Percentiles rank a stretch among this genome's conserved stretches.
Conservation (phyloP, 2,329 filamentous ascomycete species). For the Pseudogymnoascus sp. region DNA sequence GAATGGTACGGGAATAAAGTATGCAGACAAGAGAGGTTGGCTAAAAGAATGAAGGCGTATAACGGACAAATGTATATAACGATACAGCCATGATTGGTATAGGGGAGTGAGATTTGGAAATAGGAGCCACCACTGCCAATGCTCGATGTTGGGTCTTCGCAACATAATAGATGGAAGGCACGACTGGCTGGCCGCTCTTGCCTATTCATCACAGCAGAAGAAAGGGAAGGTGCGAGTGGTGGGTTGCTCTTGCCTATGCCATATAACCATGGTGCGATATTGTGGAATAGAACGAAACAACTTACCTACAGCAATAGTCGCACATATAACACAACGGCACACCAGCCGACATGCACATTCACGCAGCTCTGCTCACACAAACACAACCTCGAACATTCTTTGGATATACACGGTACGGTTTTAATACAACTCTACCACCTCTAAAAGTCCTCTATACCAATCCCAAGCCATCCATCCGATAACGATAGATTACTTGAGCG, state of each 20-base stretch:
- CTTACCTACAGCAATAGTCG: not conserved
- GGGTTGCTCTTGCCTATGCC: not conserved
- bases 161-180: not conserved
- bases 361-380: not conserved
- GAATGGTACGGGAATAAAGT: not conserved
- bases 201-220: not conserved
- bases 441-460: not conserved
- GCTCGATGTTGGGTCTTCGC: not conserved
- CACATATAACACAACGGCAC: not conserved
- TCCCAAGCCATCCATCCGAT: conserved; percentile 37
- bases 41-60: not conserved
- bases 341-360: not conserved
- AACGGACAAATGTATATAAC: not conserved
- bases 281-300: not conserved
- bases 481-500: conserved; percentile 58
- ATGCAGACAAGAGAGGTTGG: not conserved
- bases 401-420: conserved; percentile 37
- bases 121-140: not conserved
- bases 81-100: not conserved
- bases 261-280: not conserved
- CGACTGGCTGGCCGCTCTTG: not conserved
- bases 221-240: not conserved
- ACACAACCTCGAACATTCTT: conserved; percentile 12
- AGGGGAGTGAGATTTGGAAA: not conserved
- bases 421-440: conserved; percentile 21